Base-by-base conservation (phyloP, 2,329 filamentous ascomycete species). In the Diplodia seriata region DNA sequence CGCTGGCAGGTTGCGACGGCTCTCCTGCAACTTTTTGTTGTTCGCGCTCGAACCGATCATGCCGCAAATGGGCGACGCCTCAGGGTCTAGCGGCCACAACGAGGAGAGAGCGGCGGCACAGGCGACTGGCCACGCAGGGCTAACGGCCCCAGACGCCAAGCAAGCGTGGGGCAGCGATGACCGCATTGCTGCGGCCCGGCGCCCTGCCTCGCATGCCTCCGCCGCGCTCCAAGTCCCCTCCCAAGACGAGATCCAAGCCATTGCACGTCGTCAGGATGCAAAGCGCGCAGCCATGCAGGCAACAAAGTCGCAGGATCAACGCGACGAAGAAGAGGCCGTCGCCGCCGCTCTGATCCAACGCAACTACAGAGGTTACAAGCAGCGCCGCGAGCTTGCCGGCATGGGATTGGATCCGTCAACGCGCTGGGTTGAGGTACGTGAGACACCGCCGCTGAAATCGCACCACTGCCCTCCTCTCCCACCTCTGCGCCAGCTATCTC, bases 311-410 rank as follows among this genome's bases (percentile, higher is more conserved):
- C 51, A 56, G 9, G 20, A 5, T n/a, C 49, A 51, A 15, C 23
- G 40, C 38, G 53, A 57, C 36, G 56, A 61, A 47, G 64, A 66
- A 36, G 57, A 68, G 15, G 61, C 65, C 43, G 36, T 49, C 8
- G 78, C 78, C 4, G 78, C 77, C 8, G 70, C 75, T 70, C 53
- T 76, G 70, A 80, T 80, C 47, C 78, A 80, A 81, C 87, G 89
- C 71, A 90, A 89, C 31, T 96, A 93, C 76, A 85, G 93, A 40
- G 92, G 92, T 6, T 92, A 96, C 77, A 85, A 91, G 66, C 85
- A 87, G 59, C 85, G 92, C 53, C 82, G 92, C 57, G 89, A 92
- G 76, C 82, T 95, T 72, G 78, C 86, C 50, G 92, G 92, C 0
- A 82, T 90, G 71, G 86, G 86, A 1, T 76, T 96, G 40, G 86